Evolutionary conservation across 257 asterid species (phyloP).

Genomic region (Penstemon newberryi): DNA sequence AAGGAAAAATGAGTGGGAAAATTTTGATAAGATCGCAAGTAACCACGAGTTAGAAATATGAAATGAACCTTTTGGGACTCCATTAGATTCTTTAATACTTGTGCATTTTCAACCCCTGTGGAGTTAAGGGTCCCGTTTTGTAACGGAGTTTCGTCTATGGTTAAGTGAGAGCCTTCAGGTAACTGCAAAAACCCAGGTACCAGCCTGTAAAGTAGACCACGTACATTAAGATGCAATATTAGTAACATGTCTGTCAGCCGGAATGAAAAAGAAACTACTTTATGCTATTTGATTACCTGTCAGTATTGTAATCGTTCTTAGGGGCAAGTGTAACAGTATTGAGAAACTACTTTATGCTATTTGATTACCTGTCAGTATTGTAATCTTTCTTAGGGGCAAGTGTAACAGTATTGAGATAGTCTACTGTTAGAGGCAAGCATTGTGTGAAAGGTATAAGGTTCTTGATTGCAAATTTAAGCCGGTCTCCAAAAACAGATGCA

Average conservation of each 20-base stretch:
- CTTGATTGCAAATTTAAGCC: slow-evolving; percentile 50
- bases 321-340: slow-evolving; percentile 73
- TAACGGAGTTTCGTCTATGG: slow-evolving; percentile 71
- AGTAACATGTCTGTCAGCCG: background rate
- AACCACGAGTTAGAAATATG: background rate
- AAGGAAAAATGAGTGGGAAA: background rate
- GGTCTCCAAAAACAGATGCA: slow-evolving; percentile 55
- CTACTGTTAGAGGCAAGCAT: slow-evolving; percentile 64
- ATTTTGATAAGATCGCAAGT: background rate
- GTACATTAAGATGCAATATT: slow-evolving; percentile 4
- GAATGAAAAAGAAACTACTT: background rate
- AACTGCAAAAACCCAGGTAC: slow-evolving; percentile 70
- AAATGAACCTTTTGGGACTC: slow-evolving; percentile 63
- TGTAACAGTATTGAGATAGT: slow-evolving; percentile 66
- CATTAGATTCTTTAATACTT: slow-evolving; percentile 54
- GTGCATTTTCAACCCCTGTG: slow-evolving; percentile 65
- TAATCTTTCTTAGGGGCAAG: slow-evolving; percentile 85
- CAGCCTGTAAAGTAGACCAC: slow-evolving; percentile 45
- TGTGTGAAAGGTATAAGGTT: slow-evolving; percentile 73
- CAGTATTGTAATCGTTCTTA: slow-evolving; percentile 74
- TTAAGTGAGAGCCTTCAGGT: slow-evolving; percentile 85
- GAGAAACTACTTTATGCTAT: slow-evolving; percentile 30
- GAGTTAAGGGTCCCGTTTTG: slow-evolving; percentile 70
- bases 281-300: slow-evolving; percentile 49
- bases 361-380: slow-evolving; percentile 65